Evolutionary conservation across 352 stramenopile genomes (phyloP).

Genomic region (Phytophthora uliginosa): DNA sequence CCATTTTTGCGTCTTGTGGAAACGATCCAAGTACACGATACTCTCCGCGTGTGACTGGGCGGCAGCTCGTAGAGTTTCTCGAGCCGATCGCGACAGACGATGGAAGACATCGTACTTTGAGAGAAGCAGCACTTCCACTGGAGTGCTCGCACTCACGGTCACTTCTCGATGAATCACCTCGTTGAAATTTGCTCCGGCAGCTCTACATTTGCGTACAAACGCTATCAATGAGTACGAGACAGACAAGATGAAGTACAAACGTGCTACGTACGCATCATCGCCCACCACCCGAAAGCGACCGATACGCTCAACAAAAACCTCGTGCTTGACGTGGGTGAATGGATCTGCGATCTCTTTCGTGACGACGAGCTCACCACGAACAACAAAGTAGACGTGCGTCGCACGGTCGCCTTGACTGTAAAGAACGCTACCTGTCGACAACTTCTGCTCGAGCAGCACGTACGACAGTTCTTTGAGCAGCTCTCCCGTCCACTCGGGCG

Average conservation of each 20-base stretch:
- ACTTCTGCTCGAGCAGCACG: slow-evolving; percentile 69
- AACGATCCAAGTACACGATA: slow-evolving; percentile 76
- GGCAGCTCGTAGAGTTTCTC: slow-evolving; percentile 62
- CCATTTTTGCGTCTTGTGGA: slow-evolving; percentile 81
- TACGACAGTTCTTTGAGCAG: slow-evolving; percentile 82
- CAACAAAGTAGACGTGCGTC: slow-evolving; percentile 76
- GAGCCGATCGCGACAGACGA: slow-evolving; percentile 59
- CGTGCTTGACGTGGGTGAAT: slow-evolving; percentile 36
- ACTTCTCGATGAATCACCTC: slow-evolving; percentile 71
- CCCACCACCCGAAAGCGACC: slow-evolving; percentile 70
- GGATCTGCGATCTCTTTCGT: slow-evolving; percentile 65
- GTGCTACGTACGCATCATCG: slow-evolving; percentile 72
- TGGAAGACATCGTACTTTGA: slow-evolving; percentile 89
- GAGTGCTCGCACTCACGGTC: slow-evolving; percentile 71
- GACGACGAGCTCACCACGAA: slow-evolving; percentile 69
- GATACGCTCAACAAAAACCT: slow-evolving; percentile 69
- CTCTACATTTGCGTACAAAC: slow-evolving; percentile 38
- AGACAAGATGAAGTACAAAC: background rate
- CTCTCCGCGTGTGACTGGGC: slow-evolving; percentile 53
- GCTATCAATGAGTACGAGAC: background rate
- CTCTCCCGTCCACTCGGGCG: slow-evolving; percentile 75
- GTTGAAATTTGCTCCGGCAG: slow-evolving; percentile 71
- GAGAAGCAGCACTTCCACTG: slow-evolving; percentile 72
- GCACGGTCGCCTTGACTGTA: slow-evolving; percentile 75
- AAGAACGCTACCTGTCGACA: slow-evolving; percentile 53